Base-by-base conservation (phyloP, 2,329 filamentous ascomycete species). In the Fusarium udum region DNA sequence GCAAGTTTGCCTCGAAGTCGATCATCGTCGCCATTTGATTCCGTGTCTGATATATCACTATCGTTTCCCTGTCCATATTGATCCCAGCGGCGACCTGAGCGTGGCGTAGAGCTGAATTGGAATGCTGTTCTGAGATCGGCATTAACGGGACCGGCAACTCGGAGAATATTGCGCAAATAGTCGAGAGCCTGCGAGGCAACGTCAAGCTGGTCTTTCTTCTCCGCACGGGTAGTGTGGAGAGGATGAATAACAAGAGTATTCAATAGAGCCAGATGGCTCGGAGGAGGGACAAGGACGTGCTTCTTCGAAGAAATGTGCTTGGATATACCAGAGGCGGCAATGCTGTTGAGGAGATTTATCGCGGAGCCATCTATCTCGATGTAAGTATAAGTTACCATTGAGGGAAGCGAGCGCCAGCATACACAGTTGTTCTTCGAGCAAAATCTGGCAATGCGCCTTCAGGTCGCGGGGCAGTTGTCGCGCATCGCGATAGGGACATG, bases 191-290 rank as follows among this genome's bases (percentile, higher is more conserved):
- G 85, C 60, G 91, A 87, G 6, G 93, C 86, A 15, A 93, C 89
- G 55, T 91, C 86, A 59, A 87, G 82, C 61, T 90, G 88, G 26
- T 92, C 90, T 18, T 83, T 78, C 14, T 90, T 88, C 34, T 87
- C 86, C 7, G 92, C 88, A 56, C 93, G 90, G 7, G 92, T 96
- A 2, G 95, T 98, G 72, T 93, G 89, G 31, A 85, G 84, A 0
- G 95, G 95, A 78, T 97, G 94, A 20, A 96, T 88, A n/a, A 92
- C 82, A n/a, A 98, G 85, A 4, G 94, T 96, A 48, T 88, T 90
- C n/a, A 95, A 87, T 14, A 98, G 85, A 13, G 93, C 91, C 31
- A 98, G 85, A 73, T 95, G 91, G 64, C 90, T 88, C 0, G 92
- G 87, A 6, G 92, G 89, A 3, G 95, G 93, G 24, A 94, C 83